Percentiles rank a stretch among this genome's conserved stretches.
Evolutionary conservation across 2,329 filamentous ascomycete genomes (phyloP).

Genomic region (Neodidymelliopsis sp.): DNA sequence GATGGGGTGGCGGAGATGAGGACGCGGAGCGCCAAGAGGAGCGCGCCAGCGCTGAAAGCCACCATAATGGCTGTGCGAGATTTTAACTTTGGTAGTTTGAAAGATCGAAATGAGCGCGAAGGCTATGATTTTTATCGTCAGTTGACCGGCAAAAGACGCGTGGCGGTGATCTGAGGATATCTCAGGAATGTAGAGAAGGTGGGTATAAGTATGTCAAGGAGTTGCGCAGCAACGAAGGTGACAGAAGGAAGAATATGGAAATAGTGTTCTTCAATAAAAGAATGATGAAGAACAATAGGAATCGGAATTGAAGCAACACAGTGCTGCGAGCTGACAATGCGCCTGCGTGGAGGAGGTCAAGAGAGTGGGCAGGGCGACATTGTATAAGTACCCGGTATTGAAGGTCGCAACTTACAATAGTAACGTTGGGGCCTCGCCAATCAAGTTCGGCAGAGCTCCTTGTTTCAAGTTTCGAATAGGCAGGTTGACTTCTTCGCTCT

Average conservation of each 20-base stretch:
- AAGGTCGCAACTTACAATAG: slow-evolving; percentile 40
- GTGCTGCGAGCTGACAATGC: slow-evolving; percentile 38
- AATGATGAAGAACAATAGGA: slow-evolving; percentile 44
- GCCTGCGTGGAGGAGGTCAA: slow-evolving; percentile 42
- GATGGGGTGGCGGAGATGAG: slow-evolving; percentile 42
- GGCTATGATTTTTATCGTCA: slow-evolving; percentile 36
- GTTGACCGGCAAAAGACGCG: slow-evolving; percentile 39
- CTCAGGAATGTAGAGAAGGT: slow-evolving; percentile 20
- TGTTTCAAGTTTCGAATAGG: slow-evolving; percentile 48
- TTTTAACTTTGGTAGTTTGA: slow-evolving; percentile 25
- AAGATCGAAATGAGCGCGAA: slow-evolving; percentile 24
- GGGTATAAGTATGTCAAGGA: slow-evolving; percentile 10
- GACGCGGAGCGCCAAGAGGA: slow-evolving; percentile 48
- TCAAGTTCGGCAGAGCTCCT: slow-evolving; percentile 37
- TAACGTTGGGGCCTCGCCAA: slow-evolving; percentile 33
- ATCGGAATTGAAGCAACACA: slow-evolving; percentile 35
- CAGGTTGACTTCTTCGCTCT: slow-evolving; percentile 39
- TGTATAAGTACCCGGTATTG: slow-evolving; percentile 42
- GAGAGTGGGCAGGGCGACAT: slow-evolving; percentile 27
- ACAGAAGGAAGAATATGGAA: slow-evolving; percentile 23
- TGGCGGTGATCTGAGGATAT: slow-evolving; percentile 16
- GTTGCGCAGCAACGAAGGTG: slow-evolving; percentile 32
- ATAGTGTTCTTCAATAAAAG: slow-evolving; percentile 34
- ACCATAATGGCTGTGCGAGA: slow-evolving; percentile 46
- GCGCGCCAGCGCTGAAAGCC: slow-evolving; percentile 46